Percentiles rank a stretch among this genome's conserved stretches.
Evolutionary conservation across 2,329 filamentous ascomycete genomes (phyloP).

Genomic region (Penicillium brevicompactum): DNA sequence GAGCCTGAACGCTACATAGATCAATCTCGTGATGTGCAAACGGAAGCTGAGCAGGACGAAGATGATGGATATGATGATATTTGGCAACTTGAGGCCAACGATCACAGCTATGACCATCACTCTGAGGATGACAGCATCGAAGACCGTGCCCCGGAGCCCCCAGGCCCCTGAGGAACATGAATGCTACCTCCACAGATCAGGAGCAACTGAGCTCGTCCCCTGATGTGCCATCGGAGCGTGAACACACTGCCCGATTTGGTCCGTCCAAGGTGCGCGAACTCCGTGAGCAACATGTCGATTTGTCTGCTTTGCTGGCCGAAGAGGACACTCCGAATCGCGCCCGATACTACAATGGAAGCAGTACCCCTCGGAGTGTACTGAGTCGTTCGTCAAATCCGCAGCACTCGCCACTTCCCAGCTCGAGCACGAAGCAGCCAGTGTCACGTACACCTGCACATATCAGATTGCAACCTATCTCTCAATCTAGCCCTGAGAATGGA

Average conservation of each 20-base stretch:
- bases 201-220: slow-evolving; percentile 30
- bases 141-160: slow-evolving; percentile 26
- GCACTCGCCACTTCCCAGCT: slow-evolving; percentile 12
- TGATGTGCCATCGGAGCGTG: slow-evolving; percentile 32
- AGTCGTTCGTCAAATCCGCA: slow-evolving; percentile 19
- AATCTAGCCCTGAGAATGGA: slow-evolving; percentile 25
- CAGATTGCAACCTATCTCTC: slow-evolving; percentile 27
- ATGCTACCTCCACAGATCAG: slow-evolving; percentile 25
- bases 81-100: slow-evolving; percentile 50
- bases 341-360: slow-evolving; percentile 40
- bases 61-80: slow-evolving; percentile 49
- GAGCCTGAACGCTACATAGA: background rate
- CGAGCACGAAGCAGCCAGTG: slow-evolving; percentile 15
- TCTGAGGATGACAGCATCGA: slow-evolving; percentile 25
- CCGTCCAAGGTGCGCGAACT: slow-evolving; percentile 36
- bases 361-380: slow-evolving; percentile 30
- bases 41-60: slow-evolving; percentile 23
- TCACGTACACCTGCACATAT: slow-evolving; percentile 21
- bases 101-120: slow-evolving; percentile 36
- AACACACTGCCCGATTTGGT: slow-evolving; percentile 31
- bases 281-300: slow-evolving; percentile 38
- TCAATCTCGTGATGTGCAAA: slow-evolving; percentile 10
- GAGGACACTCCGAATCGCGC: slow-evolving; percentile 40
- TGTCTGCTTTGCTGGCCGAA: slow-evolving; percentile 34
- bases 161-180: slow-evolving; percentile 34